Percentiles rank a stretch among this genome's conserved stretches.
These are phyloP conservation scores for Diatrype stigma DNA, from an alignment of 2,329 filamentous ascomycete species.

Conservation along the genomic window DNA sequence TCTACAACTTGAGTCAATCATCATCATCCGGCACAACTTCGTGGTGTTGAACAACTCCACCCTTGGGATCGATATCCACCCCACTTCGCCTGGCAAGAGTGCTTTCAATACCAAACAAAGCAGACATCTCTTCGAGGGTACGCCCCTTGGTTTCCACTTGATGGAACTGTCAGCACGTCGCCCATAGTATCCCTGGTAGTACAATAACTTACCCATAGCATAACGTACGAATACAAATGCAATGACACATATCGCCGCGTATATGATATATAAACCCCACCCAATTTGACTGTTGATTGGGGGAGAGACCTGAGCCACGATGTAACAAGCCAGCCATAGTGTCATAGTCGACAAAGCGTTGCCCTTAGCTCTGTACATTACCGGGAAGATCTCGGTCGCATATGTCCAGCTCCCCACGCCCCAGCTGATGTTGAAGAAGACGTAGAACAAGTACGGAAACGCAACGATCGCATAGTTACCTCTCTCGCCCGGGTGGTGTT, in stretches of 20 bases:
- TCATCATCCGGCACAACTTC: not conserved
- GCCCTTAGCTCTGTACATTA: slow-evolving; percentile 18
- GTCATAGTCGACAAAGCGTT: slow-evolving; percentile 23
- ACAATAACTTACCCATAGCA: slow-evolving; percentile 12
- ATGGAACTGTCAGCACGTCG: too few relatives aligned
- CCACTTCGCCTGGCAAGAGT: slow-evolving; percentile 8
- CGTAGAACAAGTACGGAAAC: slow-evolving; percentile 20
- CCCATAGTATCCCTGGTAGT: too few relatives aligned
- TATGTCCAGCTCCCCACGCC: slow-evolving; percentile 22
- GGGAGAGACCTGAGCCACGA: slow-evolving; percentile 17
- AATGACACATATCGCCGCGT: slow-evolving; percentile 20
- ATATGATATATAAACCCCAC: slow-evolving; percentile 23
- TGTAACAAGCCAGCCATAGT: slow-evolving; percentile 23
- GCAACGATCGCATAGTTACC: slow-evolving; percentile 19
- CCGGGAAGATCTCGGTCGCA: slow-evolving; percentile 22
- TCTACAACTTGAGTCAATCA: not conserved
- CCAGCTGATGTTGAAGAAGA: slow-evolving; percentile 23
- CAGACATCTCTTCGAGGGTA: slow-evolving; percentile 17
- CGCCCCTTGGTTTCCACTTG: slow-evolving; percentile 17
- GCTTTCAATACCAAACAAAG: slow-evolving; percentile 14
- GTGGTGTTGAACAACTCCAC: not conserved
- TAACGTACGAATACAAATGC: slow-evolving; percentile 24
- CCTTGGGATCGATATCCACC: slow-evolving; percentile 3
- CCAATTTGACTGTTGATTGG: slow-evolving; percentile 20
- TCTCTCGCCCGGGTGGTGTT: slow-evolving; percentile 10